Conservation (phyloP, 78 protist genomes). For the Capsaspora owczarzaki region DNA sequence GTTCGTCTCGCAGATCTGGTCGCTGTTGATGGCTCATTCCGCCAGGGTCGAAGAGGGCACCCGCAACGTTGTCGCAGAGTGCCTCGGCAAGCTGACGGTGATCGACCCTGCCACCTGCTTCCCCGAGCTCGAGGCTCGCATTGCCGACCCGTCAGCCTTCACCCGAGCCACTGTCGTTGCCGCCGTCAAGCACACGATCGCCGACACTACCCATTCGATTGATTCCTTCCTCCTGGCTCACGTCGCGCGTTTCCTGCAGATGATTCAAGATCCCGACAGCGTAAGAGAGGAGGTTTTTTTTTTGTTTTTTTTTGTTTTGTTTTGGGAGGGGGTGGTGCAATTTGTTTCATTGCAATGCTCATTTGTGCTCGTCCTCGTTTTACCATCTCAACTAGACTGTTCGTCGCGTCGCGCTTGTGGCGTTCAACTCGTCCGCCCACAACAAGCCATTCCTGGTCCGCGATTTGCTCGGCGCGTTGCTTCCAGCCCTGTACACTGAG, state of each 20-base stretch:
- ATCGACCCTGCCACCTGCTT: constrained; percentile 54
- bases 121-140: constrained; percentile 26
- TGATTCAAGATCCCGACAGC: constrained; percentile 50
- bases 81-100: constrained; percentile 77
- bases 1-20: not conserved
- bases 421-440: constrained; percentile 76
- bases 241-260: constrained; percentile 32
- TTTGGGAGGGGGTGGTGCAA: not conserved
- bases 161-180: constrained; percentile 58
- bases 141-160: constrained; percentile 7
- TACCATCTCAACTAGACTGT: constrained; percentile 24
- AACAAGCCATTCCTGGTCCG: constrained; percentile 50
- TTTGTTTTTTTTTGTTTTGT: not conserved
- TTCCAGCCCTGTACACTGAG: constrained; percentile 64
- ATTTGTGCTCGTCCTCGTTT: not conserved
- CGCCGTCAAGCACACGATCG: constrained; percentile 63
- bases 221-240: constrained; percentile 35
- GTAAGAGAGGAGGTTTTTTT: no score
- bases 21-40: constrained; percentile 46
- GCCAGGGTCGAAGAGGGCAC: constrained; percentile 80
- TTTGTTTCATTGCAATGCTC: not conserved
- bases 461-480: constrained; percentile 19
- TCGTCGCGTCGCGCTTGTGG: constrained; percentile 64
- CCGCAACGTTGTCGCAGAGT: constrained; percentile 84
- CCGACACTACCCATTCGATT: constrained; percentile 34